phyloP scores from a whole-genome alignment of 2,329 filamentous ascomycete genomes.

The Ophiostoma quercus region DNA sequence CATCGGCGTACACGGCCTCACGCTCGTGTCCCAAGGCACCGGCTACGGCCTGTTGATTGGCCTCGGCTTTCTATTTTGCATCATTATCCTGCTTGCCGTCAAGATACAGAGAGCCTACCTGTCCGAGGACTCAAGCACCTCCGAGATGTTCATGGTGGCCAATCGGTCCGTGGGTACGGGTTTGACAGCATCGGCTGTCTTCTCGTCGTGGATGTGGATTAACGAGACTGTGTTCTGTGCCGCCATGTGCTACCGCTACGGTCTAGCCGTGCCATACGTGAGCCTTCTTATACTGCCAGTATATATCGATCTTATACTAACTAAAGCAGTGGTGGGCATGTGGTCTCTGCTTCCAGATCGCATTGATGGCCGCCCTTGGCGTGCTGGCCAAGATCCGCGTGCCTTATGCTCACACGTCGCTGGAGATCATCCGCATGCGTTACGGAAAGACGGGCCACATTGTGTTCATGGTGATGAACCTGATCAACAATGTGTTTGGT shows the following conservation, averaged over 20 bases:
- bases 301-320: conserved; percentile 36
- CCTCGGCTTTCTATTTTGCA: conserved; percentile 42
- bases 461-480: conserved; percentile 38
- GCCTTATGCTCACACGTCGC: conserved; percentile 40
- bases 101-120: conserved; percentile 42
- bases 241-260: conserved; percentile 33
- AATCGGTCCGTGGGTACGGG: conserved; percentile 33
- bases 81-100: conserved; percentile 37
- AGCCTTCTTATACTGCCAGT: conserved; percentile 33
- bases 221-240: conserved; percentile 40
- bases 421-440: conserved; percentile 38
- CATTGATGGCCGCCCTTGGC: conserved; percentile 34
- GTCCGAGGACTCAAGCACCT: conserved; percentile 40
- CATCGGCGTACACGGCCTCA: conserved; percentile 18
- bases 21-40: conserved; percentile 23
- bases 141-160: conserved; percentile 42
- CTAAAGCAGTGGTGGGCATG: conserved; percentile 19
- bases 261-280: conserved; percentile 30
- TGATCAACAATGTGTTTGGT: conserved; percentile 40
- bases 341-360: conserved; percentile 25
- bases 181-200: conserved; percentile 33
- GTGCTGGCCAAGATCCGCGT: conserved; percentile 42
- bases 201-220: conserved; percentile 41
- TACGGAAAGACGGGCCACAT: conserved; percentile 38
- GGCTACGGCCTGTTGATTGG: conserved; percentile 37